Evolutionary conservation across 768 basidiomycete species (phyloP).

Genomic region (Melanogaster broomeanus): DNA sequence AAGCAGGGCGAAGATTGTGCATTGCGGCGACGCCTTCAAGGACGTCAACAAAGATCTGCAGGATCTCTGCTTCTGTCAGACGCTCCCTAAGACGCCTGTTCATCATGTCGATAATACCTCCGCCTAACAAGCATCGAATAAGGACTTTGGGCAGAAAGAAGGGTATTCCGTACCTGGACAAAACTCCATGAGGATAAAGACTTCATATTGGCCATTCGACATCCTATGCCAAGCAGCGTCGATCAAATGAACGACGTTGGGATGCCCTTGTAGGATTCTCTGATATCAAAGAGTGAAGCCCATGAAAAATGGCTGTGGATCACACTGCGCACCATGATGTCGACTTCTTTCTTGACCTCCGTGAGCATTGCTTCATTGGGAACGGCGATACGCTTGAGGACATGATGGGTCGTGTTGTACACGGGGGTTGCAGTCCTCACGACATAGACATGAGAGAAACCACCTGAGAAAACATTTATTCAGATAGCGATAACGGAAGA

Average conservation of each 20-base stretch:
- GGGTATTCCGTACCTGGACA: conserved; percentile 66
- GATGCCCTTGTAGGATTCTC: conserved; percentile 90
- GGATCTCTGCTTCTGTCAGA: conserved; percentile 92
- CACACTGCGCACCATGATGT: conserved; percentile 82
- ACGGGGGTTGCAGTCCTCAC: conserved; percentile 86
- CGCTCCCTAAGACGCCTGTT: conserved; percentile 94
- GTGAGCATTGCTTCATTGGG: conserved; percentile 85
- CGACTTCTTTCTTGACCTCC: conserved; percentile 97
- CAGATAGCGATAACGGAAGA: conserved; percentile 8
- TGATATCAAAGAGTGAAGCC: conserved; percentile 41
- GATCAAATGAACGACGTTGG: conserved; percentile 94
- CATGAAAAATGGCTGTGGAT: conserved; percentile 10
- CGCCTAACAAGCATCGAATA: conserved; percentile 51
- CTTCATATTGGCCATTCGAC: conserved; percentile 85
- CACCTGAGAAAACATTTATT: conserved; percentile 57
- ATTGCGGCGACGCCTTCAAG: conserved; percentile 96
- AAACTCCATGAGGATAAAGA: conserved; percentile 99
- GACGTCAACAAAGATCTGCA: conserved; percentile 97
- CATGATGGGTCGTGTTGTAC: conserved; percentile 91
- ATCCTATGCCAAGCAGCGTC: conserved; percentile 91
- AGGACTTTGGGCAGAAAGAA: conserved; percentile 5
- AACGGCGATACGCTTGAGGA: conserved; percentile 95
- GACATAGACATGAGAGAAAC: conserved; percentile 97
- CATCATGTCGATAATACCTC: conserved; percentile 99
- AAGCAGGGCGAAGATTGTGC: conserved; percentile 89